These are phyloP conservation scores for Dysphania ambrosioides DNA, from an alignment of 148 eudicot genomes.

Conservation along the genomic window DNA sequence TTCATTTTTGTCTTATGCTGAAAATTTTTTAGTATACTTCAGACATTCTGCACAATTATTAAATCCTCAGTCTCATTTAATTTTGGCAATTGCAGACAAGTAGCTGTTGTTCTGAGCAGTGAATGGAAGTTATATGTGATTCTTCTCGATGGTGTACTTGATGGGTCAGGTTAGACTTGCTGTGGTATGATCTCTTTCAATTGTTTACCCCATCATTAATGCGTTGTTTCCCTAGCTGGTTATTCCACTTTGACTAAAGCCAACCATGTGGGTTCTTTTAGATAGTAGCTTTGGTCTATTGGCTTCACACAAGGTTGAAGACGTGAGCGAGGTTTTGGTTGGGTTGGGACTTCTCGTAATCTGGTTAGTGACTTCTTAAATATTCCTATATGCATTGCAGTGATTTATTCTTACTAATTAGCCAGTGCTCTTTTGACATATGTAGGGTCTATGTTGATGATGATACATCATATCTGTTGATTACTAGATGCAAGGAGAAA, in stretches of 20 bases:
- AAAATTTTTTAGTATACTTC: not conserved
- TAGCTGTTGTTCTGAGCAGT: conserved; percentile 52
- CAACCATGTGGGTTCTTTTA: conserved; percentile 27
- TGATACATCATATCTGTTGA: conserved; percentile 35
- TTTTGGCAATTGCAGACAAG: conserved; percentile 43
- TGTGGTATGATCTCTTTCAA: conserved; percentile 56
- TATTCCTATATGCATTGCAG: not conserved
- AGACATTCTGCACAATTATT: not conserved
- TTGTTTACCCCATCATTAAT: conserved; percentile 22
- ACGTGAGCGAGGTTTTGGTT: conserved; percentile 48
- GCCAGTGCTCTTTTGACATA: not conserved
- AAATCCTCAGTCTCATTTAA: not conserved
- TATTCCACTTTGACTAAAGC: conserved; percentile 19
- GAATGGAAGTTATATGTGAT: conserved; percentile 57
- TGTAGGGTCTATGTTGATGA: conserved; percentile 42
- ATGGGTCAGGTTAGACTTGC: conserved; percentile 77
- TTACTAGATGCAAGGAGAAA: conserved; percentile 44
- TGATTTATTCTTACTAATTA: not conserved
- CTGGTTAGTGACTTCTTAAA: conserved; percentile 39
- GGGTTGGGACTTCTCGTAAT: conserved; percentile 66
- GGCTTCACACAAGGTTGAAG: conserved; percentile 51
- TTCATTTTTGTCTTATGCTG: not conserved
- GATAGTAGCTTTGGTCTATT: conserved; percentile 32
- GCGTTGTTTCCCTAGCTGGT: conserved; percentile 2
- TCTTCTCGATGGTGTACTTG: conserved; percentile 27